Evolutionary conservation across 495 filamentous ascomycete genomes (phyloP).

Genomic region (Podospora fimiseda): DNA sequence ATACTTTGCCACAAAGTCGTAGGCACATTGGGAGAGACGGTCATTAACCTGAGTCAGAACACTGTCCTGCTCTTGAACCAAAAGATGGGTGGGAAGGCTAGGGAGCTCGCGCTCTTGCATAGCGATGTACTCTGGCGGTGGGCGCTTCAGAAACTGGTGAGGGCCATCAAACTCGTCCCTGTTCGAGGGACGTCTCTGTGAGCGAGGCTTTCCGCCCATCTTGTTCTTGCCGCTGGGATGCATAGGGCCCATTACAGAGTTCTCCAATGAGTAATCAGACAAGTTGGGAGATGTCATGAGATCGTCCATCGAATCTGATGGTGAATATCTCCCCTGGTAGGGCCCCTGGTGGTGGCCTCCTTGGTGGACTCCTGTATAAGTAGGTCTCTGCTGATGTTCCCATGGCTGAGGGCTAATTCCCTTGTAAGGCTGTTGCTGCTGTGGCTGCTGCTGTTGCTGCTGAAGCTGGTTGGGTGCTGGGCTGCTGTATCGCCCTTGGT

Average conservation of each 20-base stretch:
- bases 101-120: slow-evolving; percentile 73
- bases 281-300: slow-evolving; percentile 35
- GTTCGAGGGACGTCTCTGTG: slow-evolving; percentile 69
- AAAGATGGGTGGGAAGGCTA: slow-evolving; percentile 72
- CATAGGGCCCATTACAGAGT: slow-evolving; percentile 24
- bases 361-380: slow-evolving; percentile 1
- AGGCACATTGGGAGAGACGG: slow-evolving; percentile 75
- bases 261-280: slow-evolving; percentile 39
- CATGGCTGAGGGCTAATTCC: slow-evolving; percentile 31
- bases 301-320: slow-evolving; percentile 44
- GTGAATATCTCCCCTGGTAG: slow-evolving; percentile 31
- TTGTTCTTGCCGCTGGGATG: slow-evolving; percentile 38
- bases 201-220: slow-evolving; percentile 45
- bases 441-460: slow-evolving; percentile 18
- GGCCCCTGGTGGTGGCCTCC: slow-evolving; percentile 14
- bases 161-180: slow-evolving; percentile 86
- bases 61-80: slow-evolving; percentile 76
- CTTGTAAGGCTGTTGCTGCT: no score
- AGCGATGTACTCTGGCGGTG: slow-evolving; percentile 57
- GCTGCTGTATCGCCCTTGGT: slow-evolving; percentile 28
- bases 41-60: slow-evolving; percentile 76
- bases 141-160: slow-evolving; percentile 67
- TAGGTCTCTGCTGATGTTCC: slow-evolving; percentile 27
- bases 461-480: slow-evolving; percentile 19
- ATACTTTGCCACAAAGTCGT: slow-evolving; percentile 83